phyloP scores from a whole-genome alignment of 2,329 filamentous ascomycete genomes.

The Penicillium brevicompactum region DNA sequence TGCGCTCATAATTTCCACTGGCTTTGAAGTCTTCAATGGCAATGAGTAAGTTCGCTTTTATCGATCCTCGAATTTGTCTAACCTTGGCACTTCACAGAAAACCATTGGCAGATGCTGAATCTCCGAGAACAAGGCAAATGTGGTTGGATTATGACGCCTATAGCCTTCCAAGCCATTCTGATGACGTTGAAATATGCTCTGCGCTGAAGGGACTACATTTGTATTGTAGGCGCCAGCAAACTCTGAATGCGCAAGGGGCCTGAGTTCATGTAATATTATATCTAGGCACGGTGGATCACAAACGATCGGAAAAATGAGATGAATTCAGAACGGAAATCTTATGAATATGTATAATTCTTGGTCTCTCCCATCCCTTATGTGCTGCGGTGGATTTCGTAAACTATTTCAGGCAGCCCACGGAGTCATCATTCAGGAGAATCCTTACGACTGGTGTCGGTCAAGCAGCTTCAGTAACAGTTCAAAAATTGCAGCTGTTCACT shows the following conservation, averaged over 20 bases:
- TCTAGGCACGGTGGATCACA: slow-evolving; percentile 4
- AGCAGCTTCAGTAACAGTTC: background rate
- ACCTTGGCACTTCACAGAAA: slow-evolving; percentile 15
- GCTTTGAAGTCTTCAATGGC: slow-evolving; percentile 17
- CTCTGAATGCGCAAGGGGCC: slow-evolving; percentile 13
- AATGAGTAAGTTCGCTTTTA: slow-evolving; percentile 20
- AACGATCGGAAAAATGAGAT: background rate
- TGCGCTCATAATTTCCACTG: slow-evolving; percentile 22
- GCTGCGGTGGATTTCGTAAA: background rate
- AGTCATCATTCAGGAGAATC: background rate
- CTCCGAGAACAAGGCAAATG: slow-evolving; percentile 23
- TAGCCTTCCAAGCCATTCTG: slow-evolving; percentile 18
- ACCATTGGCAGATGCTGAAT: slow-evolving; percentile 23
- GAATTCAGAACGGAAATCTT: background rate
- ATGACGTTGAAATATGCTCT: slow-evolving; percentile 19
- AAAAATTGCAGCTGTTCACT: slow-evolving; percentile 1
- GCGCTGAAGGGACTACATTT: slow-evolving; percentile 19
- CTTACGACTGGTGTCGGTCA: background rate
- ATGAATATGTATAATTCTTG: background rate
- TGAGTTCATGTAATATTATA: slow-evolving; percentile 11
- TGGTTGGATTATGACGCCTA: slow-evolving; percentile 21
- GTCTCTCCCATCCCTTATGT: background rate
- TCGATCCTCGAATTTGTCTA: slow-evolving; percentile 17
- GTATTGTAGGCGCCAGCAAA: slow-evolving; percentile 19
- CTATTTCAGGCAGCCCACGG: background rate